phyloP scores from a whole-genome alignment of 768 basidiomycete species.

The Tephrocybe sp. region DNA sequence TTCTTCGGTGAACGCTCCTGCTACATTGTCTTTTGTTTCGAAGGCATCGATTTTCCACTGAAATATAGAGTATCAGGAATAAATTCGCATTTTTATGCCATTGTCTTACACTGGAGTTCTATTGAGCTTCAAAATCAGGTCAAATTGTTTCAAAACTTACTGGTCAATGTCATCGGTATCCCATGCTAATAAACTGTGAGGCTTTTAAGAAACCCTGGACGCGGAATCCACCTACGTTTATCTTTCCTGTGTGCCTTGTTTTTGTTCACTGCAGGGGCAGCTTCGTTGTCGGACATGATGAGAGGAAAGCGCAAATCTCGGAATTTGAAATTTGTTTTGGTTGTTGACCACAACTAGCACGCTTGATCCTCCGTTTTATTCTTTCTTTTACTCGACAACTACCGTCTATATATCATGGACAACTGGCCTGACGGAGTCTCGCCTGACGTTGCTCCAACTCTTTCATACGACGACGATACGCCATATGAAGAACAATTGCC shows the following conservation, averaged over 20 bases:
- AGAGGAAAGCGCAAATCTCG: conserved; percentile 4
- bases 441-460: conserved; percentile 27
- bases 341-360: conserved; percentile 5
- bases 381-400: conserved; percentile 4
- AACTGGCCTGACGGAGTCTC: conserved; percentile 35
- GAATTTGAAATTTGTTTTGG: conserved; percentile 12
- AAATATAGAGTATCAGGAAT: not conserved
- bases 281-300: conserved; percentile 44
- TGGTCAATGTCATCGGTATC: conserved; percentile 99
- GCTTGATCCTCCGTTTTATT: conserved; percentile 7
- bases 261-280: conserved; percentile 55
- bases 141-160: conserved; percentile 47
- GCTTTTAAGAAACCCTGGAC: not conserved
- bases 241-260: conserved; percentile 92
- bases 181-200: conserved; percentile 66
- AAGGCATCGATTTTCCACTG: conserved; percentile 93
- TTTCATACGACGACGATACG: conserved; percentile 59
- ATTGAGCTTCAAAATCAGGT: conserved; percentile 6
- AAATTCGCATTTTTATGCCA: not conserved
- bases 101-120: conserved; percentile 40
- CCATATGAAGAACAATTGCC: conserved; percentile 59
- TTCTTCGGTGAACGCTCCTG: conserved; percentile 87
- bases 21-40: conserved; percentile 68
- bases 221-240: conserved; percentile 65
- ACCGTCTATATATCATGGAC: conserved; percentile 41